Conservation (phyloP, 176 grass and related monocot genomes). For the Aegilops umbellulata region DNA sequence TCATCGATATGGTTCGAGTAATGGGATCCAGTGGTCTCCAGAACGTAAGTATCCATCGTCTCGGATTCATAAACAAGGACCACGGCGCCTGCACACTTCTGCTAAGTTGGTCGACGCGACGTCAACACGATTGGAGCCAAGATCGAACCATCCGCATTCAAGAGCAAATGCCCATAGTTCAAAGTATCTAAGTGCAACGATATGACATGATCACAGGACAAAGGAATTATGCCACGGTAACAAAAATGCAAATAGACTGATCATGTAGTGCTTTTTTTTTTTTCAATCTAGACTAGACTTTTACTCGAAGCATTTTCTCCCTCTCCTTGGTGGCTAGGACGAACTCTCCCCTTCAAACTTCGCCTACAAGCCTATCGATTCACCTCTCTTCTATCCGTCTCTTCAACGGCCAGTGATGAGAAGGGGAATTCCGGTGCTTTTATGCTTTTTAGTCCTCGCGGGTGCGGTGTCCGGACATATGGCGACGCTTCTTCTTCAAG, state of each 20-base stretch:
- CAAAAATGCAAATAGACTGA: not conserved
- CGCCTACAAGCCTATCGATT: no score
- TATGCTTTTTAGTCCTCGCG: no score
- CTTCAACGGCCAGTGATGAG: no score
- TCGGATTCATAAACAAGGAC: conserved; percentile 12
- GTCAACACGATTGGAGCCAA: not conserved
- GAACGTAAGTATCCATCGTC: not conserved
- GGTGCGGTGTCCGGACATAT: no score
- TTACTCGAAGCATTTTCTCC: no score
- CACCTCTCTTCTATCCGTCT: no score
- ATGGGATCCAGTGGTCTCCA: not conserved
- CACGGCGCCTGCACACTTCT: not conserved
- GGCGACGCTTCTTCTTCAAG: no score
- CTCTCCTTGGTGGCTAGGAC: no score
- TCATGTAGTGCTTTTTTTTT: no score
- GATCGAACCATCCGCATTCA: not conserved
- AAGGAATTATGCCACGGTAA: not conserved
- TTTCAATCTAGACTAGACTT: no score
- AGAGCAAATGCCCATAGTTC: not conserved
- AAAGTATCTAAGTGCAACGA: not conserved
- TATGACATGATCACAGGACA: conserved; percentile 3
- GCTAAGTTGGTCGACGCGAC: conserved; percentile 12
- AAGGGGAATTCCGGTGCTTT: no score
- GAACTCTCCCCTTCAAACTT: no score
- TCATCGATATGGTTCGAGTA: not conserved